Evolutionary conservation across 345 rosid genomes (phyloP).

Genomic region (Turritis glabra): DNA sequence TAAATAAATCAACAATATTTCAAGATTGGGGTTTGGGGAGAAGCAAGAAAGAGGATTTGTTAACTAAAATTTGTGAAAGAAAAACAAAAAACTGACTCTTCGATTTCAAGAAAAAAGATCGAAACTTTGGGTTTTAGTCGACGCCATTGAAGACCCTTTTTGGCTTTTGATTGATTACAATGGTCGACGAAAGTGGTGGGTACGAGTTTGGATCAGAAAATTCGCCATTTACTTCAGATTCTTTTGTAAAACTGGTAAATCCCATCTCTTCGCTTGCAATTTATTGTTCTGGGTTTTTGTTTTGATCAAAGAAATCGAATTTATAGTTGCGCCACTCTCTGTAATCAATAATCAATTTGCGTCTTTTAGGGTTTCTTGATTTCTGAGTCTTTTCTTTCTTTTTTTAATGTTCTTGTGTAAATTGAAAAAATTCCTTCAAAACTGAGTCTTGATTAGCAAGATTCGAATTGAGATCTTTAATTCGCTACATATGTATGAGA

Average conservation of each 20-base stretch:
- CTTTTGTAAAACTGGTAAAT: neutral
- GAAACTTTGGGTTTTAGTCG: neutral
- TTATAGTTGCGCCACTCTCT: neutral
- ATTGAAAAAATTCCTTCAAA: neutral
- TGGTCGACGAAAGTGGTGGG: neutral
- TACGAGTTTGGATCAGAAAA: neutral
- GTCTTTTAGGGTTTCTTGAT: constrained; percentile 15
- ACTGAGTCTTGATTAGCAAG: neutral
- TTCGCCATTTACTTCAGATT: neutral
- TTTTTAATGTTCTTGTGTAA: neutral
- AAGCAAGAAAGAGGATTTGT: neutral
- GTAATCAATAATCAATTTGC: neutral
- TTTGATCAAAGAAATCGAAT: neutral
- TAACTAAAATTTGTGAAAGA: neutral
- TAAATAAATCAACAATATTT: neutral
- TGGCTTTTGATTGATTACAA: constrained; percentile 1
- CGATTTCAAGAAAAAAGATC: constrained; percentile 17
- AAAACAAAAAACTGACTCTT: neutral
- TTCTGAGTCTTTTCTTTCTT: neutral
- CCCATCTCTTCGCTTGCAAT: neutral
- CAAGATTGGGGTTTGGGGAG: neutral
- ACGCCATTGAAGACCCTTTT: constrained; percentile 1
- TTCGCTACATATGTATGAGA: neutral
- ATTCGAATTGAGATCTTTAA: neutral
- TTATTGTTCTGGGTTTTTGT: neutral